Evolutionary conservation across 768 basidiomycete genomes (phyloP), one percentile per base, ranked within the genome.

Genomic region (Agaricus sinodeliciosus): DNA sequence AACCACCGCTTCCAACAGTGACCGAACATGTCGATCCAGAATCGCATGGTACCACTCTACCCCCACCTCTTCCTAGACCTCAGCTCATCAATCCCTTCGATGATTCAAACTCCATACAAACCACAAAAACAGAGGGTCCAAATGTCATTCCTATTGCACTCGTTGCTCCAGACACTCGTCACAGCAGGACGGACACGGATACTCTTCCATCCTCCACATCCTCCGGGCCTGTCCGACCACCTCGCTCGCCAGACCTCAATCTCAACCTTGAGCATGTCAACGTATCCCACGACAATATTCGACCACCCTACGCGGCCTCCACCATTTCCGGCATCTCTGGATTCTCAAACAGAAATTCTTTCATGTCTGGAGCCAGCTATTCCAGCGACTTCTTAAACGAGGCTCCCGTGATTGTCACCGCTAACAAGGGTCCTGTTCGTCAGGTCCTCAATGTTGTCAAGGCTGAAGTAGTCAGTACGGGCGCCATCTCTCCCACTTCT

Each of bases 91-190:
- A 91, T 71, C 89, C 89, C 19, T 92, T 91, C 67, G 79, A 80
- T 40, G 89, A 92, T 60, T 69, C 67, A 25, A 80, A 85, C 44
- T 91, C 89, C 36, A 92, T 92, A 55, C 86, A 88, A 67, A 92
- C 90, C 26, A 81, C 84, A n/a, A 77, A 80, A 41, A 85, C 88
- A 12, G 84, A 87, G 62, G 80, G 80, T 40, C 87, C 90, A 19
- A 92, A 92, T 59, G 89, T 90, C 58, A 92, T 92, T 54, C 89
- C 89, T 56, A 91, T 92, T 55, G 89, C 89, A 11, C 74, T 91
- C 40, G 84, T 91, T 34, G 69, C 84, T 19, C 80, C 85, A 15
- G 80, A 80, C 18, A 74, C 77, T 44, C 65, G 56, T 31, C 71
- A 67, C 67, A 37, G 64, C 65, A 8, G 57, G 56, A 19, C 68